Evolutionary conservation across 371 early-diverging fungal species (phyloP), one percentile per base, ranked within the genome.

Genomic region (Rhizopus stolonifer): DNA sequence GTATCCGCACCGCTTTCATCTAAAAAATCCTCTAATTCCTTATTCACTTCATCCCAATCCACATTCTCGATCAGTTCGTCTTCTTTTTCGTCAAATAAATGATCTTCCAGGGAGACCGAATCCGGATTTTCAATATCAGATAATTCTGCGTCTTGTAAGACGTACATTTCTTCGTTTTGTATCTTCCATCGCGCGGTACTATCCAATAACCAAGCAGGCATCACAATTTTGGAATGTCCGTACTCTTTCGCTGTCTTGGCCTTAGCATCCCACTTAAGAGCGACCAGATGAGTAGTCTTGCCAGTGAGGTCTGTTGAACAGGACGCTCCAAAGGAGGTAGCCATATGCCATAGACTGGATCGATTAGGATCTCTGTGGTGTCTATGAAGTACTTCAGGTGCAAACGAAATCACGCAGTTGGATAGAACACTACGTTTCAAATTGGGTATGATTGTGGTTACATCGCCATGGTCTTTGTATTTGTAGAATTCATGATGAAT

Each of bases 271-370:
- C 80, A 59, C 14, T 19, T 31, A 46, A 48, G 10, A 25, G 91
- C 88, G 23, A 93, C 73, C 13, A 93, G 67, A 55, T 93, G 94
- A 0, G 94, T 92, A 13, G 85, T 79, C 25, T 74, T 64, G 1
- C 67, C 62, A 18, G 66, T 70, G 24, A 89, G 46, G 2, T 86
- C 80, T 1, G 56, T 60, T 0, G 64, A 69, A 48, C 91, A 89
- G 32, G 58, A 53, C 0, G 90, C 92, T 7, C 91, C 92, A 72
- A 87, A 90, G 3, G 74, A 62, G 42, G 58, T 55, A 4, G 90
- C 90, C 57, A 80, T 69, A 33, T 76, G 64, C 90, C 91, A 91
- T 31, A 87, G 78, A 45, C 91, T 88, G 10, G 82, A 77, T 44
- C 58, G 52, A 2, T 65, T 56, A 10, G 72, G 73, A 14, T 36